Base-by-base conservation (phyloP, 2,329 filamentous ascomycete genomes). In the Calonectria honghensis region DNA sequence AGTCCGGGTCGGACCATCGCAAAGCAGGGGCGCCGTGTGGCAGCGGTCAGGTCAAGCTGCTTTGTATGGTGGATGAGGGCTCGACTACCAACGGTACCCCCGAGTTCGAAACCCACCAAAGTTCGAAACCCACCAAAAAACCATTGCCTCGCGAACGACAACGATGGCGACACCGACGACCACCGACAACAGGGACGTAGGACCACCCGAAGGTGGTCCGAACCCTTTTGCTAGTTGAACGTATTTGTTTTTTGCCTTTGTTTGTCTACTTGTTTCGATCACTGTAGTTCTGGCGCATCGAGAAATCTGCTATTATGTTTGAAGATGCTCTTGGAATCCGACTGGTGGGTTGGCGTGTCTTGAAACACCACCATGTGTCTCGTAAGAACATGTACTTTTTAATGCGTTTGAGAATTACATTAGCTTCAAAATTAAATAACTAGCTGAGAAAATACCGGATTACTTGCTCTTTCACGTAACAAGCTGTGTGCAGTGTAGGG, bases 11-110 rank as follows among this genome's bases (percentile, higher is more conserved):
- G 20, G 6, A 61, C 71, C 64, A 68, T 64, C 64, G 77, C 75
- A 65, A 74, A 70, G 74, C 77, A 79, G 72, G 72, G 81, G 81
- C 81, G 79, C 77, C 76, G 75, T 72, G 73, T 24, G 81, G 61
- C 74, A 81, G 68, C 77, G 79, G 78, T 82, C 80, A 78, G 81
- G 80, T 75, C 81, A 82, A 82, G 77, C 76, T 80, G 77, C 61
- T 70, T 68, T 59, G 69, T 64, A 63, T 63, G 76, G 74, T 69
- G 77, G 75, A 75, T n/a, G 18, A 61, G 29, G 67, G 52, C n/a
- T 16, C 14, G 27, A 54, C 39, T 10, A 52, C 31, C 45, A 37
- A 76, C 61, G 54, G 76, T 51, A 70, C 51, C 66, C 32, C n/a
- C 41, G 32, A 70, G 73, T 80, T 79, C 79, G 75, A 80, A 59